These are phyloP conservation scores for Pseudopithomyces chartarum DNA, from an alignment of 2,329 filamentous ascomycete species.

Conservation along the genomic window DNA sequence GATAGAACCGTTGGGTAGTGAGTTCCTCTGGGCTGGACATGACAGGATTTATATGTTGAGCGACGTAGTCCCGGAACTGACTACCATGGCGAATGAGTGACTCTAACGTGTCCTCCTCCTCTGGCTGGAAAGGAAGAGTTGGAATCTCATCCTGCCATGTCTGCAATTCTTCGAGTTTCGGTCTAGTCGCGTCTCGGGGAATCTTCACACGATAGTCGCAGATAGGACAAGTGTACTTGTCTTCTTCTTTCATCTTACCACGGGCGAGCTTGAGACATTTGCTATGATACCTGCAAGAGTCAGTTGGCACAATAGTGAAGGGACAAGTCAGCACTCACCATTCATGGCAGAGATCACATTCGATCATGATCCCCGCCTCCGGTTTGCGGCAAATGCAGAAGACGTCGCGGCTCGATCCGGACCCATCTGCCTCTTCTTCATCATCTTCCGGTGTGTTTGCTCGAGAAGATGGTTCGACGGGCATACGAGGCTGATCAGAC, in stretches of 20 bases:
- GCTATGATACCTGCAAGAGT: constrained; percentile 80
- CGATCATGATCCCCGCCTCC: constrained; percentile 99
- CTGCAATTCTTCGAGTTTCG: constrained; percentile 89
- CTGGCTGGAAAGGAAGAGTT: constrained; percentile 86
- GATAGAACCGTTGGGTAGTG: constrained; percentile 88
- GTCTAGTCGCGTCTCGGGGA: constrained; percentile 90
- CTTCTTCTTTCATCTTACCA: constrained; percentile 97
- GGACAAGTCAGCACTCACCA: constrained; percentile 67
- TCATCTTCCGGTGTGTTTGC: constrained; percentile 69
- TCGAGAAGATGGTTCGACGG: constrained; percentile 88
- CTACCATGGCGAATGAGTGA: constrained; percentile 85
- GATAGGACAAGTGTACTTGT: constrained; percentile 97
- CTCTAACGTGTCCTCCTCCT: constrained; percentile 86
- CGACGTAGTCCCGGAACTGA: constrained; percentile 81
- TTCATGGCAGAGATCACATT: constrained; percentile 96
- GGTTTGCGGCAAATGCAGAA: constrained; percentile 95
- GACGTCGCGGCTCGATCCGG: constrained; percentile 70
- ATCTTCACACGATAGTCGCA: constrained; percentile 98
- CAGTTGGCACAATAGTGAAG: constrained; percentile 18
- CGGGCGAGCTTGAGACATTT: constrained; percentile 98
- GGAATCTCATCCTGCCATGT: constrained; percentile 83
- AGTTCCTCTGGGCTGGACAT: constrained; percentile 84
- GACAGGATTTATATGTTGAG: constrained; percentile 78
- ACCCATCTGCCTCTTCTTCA: constrained; percentile 49
- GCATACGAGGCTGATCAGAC: constrained; percentile 83